A percentile compares a stretch with the other conserved stretches of the same genome.
Conservation (phyloP, 148 eudicot species). For the Rhododendron kiyosumense region DNA sequence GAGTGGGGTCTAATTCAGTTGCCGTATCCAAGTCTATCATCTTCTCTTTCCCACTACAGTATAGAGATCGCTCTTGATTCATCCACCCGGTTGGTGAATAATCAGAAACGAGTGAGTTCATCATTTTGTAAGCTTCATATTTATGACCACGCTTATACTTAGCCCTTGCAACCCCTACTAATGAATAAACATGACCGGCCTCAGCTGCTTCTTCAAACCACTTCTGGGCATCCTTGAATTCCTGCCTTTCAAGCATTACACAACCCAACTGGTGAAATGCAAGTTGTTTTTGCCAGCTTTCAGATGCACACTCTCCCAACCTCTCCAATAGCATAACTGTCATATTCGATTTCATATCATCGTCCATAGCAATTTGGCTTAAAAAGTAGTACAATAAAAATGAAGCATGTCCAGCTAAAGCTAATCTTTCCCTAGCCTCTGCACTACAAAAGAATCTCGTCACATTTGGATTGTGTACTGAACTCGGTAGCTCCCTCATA, state of each 20-base stretch:
- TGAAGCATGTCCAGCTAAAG: constrained; percentile 58
- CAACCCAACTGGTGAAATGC: constrained; percentile 78
- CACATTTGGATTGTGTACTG: constrained; percentile 48
- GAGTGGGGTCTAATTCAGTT: constrained; percentile 71
- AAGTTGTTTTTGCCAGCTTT: constrained; percentile 68
- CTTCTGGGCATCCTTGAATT: constrained; percentile 72
- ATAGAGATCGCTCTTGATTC: constrained; percentile 81
- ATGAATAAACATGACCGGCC: constrained; percentile 74
- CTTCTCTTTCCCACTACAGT: constrained; percentile 68
- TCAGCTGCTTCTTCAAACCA: constrained; percentile 71
- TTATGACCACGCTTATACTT: constrained; percentile 80
- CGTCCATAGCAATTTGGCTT: constrained; percentile 74
- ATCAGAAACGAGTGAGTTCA: constrained; percentile 57
- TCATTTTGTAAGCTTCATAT: constrained; percentile 63
- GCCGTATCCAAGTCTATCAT: constrained; percentile 65
- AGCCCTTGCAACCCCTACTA: constrained; percentile 74
- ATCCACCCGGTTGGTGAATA: constrained; percentile 81
- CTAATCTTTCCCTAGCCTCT: constrained; percentile 55
- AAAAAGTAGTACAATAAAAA: constrained; percentile 65
- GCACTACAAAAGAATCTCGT: constrained; percentile 53
- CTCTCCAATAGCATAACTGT: constrained; percentile 73
- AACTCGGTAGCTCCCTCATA: constrained; percentile 68
- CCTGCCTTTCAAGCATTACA: constrained; percentile 75
- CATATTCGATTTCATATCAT: constrained; percentile 61
- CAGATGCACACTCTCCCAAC: constrained; percentile 53